Conservation (phyloP, 345 rosid species). For the Hypericum androsaemum region DNA sequence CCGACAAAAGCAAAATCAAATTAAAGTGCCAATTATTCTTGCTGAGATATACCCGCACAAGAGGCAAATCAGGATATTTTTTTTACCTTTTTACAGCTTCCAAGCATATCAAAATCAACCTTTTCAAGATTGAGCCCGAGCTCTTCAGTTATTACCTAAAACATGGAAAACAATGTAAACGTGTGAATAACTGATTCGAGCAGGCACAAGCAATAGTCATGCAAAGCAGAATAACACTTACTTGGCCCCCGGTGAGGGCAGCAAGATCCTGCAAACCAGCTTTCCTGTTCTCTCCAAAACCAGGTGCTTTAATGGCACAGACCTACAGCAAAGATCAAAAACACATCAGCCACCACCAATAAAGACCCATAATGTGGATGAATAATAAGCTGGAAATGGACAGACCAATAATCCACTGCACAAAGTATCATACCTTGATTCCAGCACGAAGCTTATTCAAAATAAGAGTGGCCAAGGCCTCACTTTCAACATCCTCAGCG, state of each 20-base stretch:
- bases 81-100: constrained; percentile 81
- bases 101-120: constrained; percentile 73
- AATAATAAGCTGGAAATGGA: neutral
- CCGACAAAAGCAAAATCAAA: neutral
- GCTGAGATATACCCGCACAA: neutral
- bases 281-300: constrained; percentile 95
- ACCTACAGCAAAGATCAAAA: constrained; percentile 31
- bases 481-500: too few species aligned
- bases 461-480: too few species aligned
- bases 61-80: neutral
- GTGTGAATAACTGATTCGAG: constrained; percentile 1
- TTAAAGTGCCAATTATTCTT: neutral
- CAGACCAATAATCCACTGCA: neutral
- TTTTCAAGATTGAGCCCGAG: constrained; percentile 91
- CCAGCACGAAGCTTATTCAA: too few species aligned
- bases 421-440: constrained; percentile 53
- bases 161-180: constrained; percentile 1
- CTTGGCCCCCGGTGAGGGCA: constrained; percentile 81
- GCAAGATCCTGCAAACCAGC: constrained; percentile 83
- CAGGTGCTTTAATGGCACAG: constrained; percentile 95
- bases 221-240: constrained; percentile 19
- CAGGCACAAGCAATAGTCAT: neutral
- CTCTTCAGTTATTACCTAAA: constrained; percentile 84
- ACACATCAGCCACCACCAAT: neutral
- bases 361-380: neutral